These are phyloP conservation scores for Rutstroemia sp. DNA, from an alignment of 2,329 filamentous ascomycete species.

Conservation along the genomic window DNA sequence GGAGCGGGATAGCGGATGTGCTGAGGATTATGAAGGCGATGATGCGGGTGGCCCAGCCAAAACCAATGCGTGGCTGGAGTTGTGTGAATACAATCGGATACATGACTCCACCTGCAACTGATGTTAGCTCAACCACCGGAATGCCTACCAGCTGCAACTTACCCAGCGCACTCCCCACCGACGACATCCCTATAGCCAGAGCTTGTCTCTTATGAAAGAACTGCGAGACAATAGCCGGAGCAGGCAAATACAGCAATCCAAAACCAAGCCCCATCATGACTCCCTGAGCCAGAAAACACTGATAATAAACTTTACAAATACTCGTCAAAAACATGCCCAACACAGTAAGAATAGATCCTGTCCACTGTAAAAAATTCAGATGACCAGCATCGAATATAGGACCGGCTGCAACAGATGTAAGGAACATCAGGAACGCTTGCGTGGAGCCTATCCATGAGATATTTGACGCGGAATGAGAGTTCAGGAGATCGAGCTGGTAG, in stretches of 20 bases:
- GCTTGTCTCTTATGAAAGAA: neutral
- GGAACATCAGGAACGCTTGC: slow-evolving; percentile 44
- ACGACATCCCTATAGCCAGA: neutral
- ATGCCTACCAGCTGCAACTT: neutral
- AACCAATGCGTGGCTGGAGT: neutral
- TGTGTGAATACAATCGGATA: neutral
- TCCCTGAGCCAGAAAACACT: slow-evolving; percentile 31
- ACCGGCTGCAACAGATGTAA: slow-evolving; percentile 46
- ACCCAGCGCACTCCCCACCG: neutral
- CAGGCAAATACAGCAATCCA: neutral
- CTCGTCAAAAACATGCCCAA: slow-evolving; percentile 31
- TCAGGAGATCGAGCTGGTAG: slow-evolving; percentile 43
- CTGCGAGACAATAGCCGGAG: neutral
- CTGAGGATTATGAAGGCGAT: neutral
- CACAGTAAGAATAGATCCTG: slow-evolving; percentile 14
- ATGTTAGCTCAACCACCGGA: neutral
- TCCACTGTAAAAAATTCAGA: slow-evolving; percentile 38
- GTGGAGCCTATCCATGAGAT: slow-evolving; percentile 54
- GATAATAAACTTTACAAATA: slow-evolving; percentile 29
- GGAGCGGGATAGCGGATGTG: neutral
- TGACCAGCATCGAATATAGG: slow-evolving; percentile 57
- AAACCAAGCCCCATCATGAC: slow-evolving; percentile 24
- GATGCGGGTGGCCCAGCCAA: neutral
- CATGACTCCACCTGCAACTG: neutral
- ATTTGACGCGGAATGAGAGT: slow-evolving; percentile 40